Percentiles rank a stretch among this genome's conserved stretches.
Conservation (phyloP, 331 rosid genomes). For the Rosa hybrid region DNA sequence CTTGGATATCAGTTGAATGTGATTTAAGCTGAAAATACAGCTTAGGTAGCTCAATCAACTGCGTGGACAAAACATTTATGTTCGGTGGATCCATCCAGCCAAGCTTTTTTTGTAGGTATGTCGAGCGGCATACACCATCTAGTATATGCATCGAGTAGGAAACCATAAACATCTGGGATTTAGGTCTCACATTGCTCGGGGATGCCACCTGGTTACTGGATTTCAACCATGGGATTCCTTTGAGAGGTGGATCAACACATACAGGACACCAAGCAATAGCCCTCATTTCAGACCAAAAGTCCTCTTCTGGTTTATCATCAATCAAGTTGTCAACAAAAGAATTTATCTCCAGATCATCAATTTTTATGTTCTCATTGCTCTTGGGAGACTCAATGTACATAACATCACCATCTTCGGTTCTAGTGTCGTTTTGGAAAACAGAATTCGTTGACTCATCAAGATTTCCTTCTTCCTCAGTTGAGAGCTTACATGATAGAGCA, state of each 20-base stretch:
- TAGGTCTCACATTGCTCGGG: slow-evolving; percentile 76
- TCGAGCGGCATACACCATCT: slow-evolving; percentile 61
- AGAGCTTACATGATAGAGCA: slow-evolving; percentile 60
- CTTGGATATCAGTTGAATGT: slow-evolving; percentile 51
- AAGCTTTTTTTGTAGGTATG: slow-evolving; percentile 62
- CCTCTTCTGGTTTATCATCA: slow-evolving; percentile 71
- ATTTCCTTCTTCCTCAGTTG: slow-evolving; percentile 42
- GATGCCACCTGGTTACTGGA: slow-evolving; percentile 56
- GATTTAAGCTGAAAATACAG: slow-evolving; percentile 64
- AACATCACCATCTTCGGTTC: slow-evolving; percentile 31
- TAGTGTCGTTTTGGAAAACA: slow-evolving; percentile 27
- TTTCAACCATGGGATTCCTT: slow-evolving; percentile 88
- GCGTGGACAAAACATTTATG: slow-evolving; percentile 53
- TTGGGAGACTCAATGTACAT: slow-evolving; percentile 34
- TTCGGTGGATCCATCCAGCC: slow-evolving; percentile 78
- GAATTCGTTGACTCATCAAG: slow-evolving; percentile 39
- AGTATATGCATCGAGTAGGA: slow-evolving; percentile 88
- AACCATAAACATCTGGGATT: slow-evolving; percentile 87
- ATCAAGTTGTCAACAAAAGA: slow-evolving; percentile 42
- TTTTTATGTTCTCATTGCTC: slow-evolving; percentile 34
- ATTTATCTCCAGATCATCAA: slow-evolving; percentile 41
- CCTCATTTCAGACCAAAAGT: slow-evolving; percentile 89
- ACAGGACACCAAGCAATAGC: slow-evolving; percentile 90
- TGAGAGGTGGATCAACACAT: slow-evolving; percentile 63
- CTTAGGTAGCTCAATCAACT: slow-evolving; percentile 72